Evolutionary conservation across 83 land plant genomes (phyloP), one percentile per base, ranked within the genome.

Genomic region (Isoetes engelmannii): DNA sequence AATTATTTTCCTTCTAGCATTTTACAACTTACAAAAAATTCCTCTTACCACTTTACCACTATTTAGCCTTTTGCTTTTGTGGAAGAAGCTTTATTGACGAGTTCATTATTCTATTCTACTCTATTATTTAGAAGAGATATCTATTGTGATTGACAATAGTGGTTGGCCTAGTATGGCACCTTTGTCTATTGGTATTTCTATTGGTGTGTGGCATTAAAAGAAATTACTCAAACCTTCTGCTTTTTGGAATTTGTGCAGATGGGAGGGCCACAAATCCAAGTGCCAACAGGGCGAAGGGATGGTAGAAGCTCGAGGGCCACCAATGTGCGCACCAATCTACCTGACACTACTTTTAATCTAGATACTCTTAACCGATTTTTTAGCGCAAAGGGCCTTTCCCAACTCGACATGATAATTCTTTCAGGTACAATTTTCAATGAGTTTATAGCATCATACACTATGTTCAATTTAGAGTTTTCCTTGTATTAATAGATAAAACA

Each of bases 321-420:
- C 43, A 79, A 75, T 44, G 89, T 86, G 4, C 75, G 83, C 51
- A 65, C 77, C 15, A 86, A 83, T 76, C 81, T 83, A 17, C 65
- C 82, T 1, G 89, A 86, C 60, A 81, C 89, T 19, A 78, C 75
- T 18, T 86, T 86, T 54, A 72, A 77, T n/a, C 3, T 86, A 65
- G 78, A 83, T 57, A 57, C 77, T 57, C 81, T 86, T 77, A 46
- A 63, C 4, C 50, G 75, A 17, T 45, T 76, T 63, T 83, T 86
- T 70, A 63, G 74, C 47, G 71, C 80, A 53, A 86, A 86, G 65
- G 86, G 84, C 7, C 57, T 86, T 48, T 62, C 76, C 67, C 8
- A 78, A 47, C 77, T 76, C 21, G 86, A 86, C 65, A 75, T 83
- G 5, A 82, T 83, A 18, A 59, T 48, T 43, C 80, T 86, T 28